Base-by-base conservation (phyloP, 2,329 filamentous ascomycete genomes). In the Zasmidium angulare region DNA sequence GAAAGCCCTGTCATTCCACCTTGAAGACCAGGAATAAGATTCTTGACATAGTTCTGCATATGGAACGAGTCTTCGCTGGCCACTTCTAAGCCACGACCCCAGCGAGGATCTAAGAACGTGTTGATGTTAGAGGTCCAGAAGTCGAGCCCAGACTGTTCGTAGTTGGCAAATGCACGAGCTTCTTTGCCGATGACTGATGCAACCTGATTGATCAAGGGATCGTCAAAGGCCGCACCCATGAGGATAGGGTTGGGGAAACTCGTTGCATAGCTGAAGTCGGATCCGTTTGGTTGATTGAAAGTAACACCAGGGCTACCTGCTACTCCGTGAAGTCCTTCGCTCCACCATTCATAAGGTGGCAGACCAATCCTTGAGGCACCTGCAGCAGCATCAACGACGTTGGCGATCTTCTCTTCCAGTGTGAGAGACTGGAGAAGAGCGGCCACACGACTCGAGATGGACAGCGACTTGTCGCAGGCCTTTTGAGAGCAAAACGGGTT, bases 161-260 rank as follows among this genome's bases (percentile, higher is more conserved):
- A 55, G 48, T 59, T 62, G 9, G 77, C 84, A 68, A 87, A 89
- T 0, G 86, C 86, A 24, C 87, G 78, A 0, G 84, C 84, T 68
- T 89, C 86, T 0, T 81, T 87, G 2, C 76, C 76, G 24, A 85
- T 78, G 2, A 84, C 78, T 1, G 70, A 76, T 1, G 80, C 86
- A 2, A 89, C 81, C 2, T 79, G 73, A n/a, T 79, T 69, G 62
- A 89, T 82, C 36, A 89, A 72, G 0, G 79, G 79, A 62, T 87
- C 84, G 62, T 89, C 85, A 62, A 89, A 62, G 4, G 60, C 58
- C 11, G 57, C 60, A 3, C 40, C 56, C 49, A 60, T 54, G n/a
- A 60, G 51, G 46, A 60, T 63, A 14, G 58, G 58, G 11, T 21
- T 26, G 2, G 58, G 55, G 29, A 61, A 61, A 17, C n/a, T 21